A percentile compares a stretch with the other conserved stretches of the same genome.
These are phyloP conservation scores for Fusarium sp. DNA, from an alignment of 2,329 filamentous ascomycete genomes.

Conservation along the genomic window DNA sequence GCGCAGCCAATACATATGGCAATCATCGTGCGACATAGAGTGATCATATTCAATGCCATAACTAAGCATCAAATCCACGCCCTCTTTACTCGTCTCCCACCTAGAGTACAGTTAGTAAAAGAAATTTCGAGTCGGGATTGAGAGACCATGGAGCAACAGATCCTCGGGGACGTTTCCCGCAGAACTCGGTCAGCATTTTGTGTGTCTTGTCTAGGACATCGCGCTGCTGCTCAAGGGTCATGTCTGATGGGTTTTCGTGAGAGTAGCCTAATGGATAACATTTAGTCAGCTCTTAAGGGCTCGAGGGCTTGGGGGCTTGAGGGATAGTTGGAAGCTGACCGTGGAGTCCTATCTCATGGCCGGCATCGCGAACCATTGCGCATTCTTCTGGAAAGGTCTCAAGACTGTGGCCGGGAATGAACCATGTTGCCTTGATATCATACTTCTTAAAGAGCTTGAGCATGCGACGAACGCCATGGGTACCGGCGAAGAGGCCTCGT, in stretches of 20 bases:
- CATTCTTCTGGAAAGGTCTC: constrained; percentile 62
- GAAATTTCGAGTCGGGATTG: too few relatives aligned
- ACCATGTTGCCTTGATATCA: constrained; percentile 72
- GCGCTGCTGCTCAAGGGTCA: constrained; percentile 79
- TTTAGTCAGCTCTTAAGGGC: too few relatives aligned
- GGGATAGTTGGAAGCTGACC: constrained; percentile 47
- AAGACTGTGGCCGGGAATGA: constrained; percentile 61
- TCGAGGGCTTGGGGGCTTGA: too few relatives aligned
- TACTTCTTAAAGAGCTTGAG: constrained; percentile 79
- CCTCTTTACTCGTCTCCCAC: constrained; percentile 78
- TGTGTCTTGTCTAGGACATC: constrained; percentile 82
- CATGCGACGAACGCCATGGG: constrained; percentile 71
- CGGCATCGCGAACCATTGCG: constrained; percentile 57
- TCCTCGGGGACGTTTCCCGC: constrained; percentile 75
- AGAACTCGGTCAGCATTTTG: constrained; percentile 74
- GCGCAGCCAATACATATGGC: constrained; percentile 71
- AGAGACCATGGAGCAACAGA: constrained; percentile 72
- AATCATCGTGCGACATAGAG: constrained; percentile 66
- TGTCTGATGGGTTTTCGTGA: constrained; percentile 77
- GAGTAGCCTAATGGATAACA: constrained; percentile 62
- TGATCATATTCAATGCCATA: constrained; percentile 79
- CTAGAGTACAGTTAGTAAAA: too few relatives aligned
- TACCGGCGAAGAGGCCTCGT: constrained; percentile 71
- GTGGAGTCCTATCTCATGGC: constrained; percentile 67
- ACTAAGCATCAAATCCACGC: constrained; percentile 70